These are phyloP conservation scores for Stenocarpella maydis DNA, from an alignment of 2,329 filamentous ascomycete genomes.

Conservation along the genomic window DNA sequence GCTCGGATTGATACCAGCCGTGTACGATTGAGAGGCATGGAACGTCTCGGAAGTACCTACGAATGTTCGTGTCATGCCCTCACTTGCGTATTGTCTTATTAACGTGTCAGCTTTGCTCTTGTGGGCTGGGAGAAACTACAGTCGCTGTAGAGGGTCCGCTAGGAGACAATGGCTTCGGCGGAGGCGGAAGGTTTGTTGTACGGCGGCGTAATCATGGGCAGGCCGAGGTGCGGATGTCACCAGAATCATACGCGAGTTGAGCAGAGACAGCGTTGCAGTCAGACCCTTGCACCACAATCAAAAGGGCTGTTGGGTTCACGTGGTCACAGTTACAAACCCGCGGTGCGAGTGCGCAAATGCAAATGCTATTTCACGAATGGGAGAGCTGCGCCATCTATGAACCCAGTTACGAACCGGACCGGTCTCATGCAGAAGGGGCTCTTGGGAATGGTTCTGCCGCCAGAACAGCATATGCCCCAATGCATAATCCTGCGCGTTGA, in stretches of 20 bases:
- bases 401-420: constrained; percentile 5
- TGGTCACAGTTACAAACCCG: not conserved
- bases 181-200: not conserved
- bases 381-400: not conserved
- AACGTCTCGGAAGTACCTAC: not conserved
- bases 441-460: not conserved
- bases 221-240: not conserved
- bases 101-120: not conserved
- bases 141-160: not conserved
- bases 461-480: not conserved
- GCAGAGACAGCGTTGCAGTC: not conserved
- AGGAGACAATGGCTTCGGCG: not conserved
- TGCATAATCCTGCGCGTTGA: not conserved
- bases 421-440: constrained; percentile 8
- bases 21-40: constrained; percentile 1
- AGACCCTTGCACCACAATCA: not conserved
- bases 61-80: not conserved
- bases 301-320: not conserved
- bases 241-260: not conserved
- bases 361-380: not conserved
- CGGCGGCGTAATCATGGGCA: not conserved
- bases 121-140: not conserved
- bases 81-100: not conserved
- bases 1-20: constrained; percentile 2
- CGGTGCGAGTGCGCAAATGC: not conserved